These are phyloP conservation scores for Grosmannia huntii DNA, from an alignment of 2,329 filamentous ascomycete genomes.

Conservation along the genomic window DNA sequence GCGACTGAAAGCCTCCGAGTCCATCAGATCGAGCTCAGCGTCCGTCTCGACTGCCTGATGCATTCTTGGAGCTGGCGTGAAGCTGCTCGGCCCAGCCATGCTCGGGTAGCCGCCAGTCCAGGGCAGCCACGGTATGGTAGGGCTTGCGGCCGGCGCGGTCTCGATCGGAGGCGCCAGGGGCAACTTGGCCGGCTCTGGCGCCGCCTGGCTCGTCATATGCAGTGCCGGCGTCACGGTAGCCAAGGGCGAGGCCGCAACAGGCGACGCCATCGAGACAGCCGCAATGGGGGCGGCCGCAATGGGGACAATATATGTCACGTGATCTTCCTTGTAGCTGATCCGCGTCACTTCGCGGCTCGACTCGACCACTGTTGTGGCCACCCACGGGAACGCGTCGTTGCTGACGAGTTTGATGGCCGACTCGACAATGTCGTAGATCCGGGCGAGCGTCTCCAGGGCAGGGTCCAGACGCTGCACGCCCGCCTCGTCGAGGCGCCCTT, in stretches of 20 bases:
- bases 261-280: neutral
- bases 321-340: constrained; percentile 9
- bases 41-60: neutral
- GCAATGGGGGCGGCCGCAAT: neutral
- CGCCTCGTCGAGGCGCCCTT: constrained; percentile 10
- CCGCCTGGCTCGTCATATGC: neutral
- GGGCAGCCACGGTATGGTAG: neutral
- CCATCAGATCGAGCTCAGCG: constrained; percentile 13
- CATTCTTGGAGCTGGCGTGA: neutral
- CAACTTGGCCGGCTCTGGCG: neutral
- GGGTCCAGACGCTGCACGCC: constrained; percentile 5
- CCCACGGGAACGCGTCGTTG: constrained; percentile 10
- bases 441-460: constrained; percentile 10
- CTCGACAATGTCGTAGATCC: constrained; percentile 14
- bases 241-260: neutral
- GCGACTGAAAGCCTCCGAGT: constrained; percentile 32
- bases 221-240: neutral
- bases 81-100: neutral
- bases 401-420: constrained; percentile 10
- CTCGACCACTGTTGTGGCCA: constrained; percentile 2
- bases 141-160: neutral
- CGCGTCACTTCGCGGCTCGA: constrained; percentile 3
- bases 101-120: neutral
- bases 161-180: neutral
- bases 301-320: neutral